Evolutionary conservation across 2,329 filamentous ascomycete genomes (phyloP), one percentile per base, ranked within the genome.

Genomic region (Ophiocordyceps camponoti-floridani): DNA sequence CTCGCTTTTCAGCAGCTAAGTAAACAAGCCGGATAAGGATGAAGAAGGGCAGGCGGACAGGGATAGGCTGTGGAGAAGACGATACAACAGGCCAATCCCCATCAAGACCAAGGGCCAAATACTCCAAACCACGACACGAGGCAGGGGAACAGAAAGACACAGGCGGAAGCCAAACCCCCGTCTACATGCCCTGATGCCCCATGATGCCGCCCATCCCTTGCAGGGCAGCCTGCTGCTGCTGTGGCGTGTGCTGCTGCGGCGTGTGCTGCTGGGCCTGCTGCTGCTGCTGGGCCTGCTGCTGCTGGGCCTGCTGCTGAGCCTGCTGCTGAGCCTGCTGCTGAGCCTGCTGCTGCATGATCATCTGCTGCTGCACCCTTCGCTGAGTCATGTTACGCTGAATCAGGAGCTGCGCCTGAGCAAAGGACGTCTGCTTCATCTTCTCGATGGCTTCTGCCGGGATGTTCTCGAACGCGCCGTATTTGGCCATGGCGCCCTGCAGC

Each of bases 201-300:
- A 72, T 71, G 66, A 75, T 74, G 26, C 66, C 63, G 44, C 67
- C 64, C 65, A 75, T 73, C 7, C 67, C 67, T 47, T 72, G 68
- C 62, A 74, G 67, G 30, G 61, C 59, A 43, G 58, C 59, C 50
- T 66, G 61, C 49, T 66, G 62, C n/a, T 57, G 55, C 41, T 62
- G 59, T 28, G 61, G 42, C 26, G 18, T 14, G 11, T 43, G 27
- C 12, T 6, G 54, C 46, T 54, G 49, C 43, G 54, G 52, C n/a
- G n/a, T n/a, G n/a, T n/a, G n/a, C n/a, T n/a, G n/a, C n/a, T n/a
- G n/a, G n/a, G n/a, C n/a, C 43, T 53, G 51, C 23, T 58, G 55
- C 40, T 62, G 58, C 27, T 62, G 42, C 26, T 31, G 27, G n/a
- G n/a, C n/a, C 18, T 43, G 27, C 8, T 2, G 54, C 46, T 54